A percentile compares a stretch with the other conserved stretches of the same genome.
Evolutionary conservation across 192 early-diverging fungal genomes (phyloP).

Genomic region (Rhizoclosmatium globosum): DNA sequence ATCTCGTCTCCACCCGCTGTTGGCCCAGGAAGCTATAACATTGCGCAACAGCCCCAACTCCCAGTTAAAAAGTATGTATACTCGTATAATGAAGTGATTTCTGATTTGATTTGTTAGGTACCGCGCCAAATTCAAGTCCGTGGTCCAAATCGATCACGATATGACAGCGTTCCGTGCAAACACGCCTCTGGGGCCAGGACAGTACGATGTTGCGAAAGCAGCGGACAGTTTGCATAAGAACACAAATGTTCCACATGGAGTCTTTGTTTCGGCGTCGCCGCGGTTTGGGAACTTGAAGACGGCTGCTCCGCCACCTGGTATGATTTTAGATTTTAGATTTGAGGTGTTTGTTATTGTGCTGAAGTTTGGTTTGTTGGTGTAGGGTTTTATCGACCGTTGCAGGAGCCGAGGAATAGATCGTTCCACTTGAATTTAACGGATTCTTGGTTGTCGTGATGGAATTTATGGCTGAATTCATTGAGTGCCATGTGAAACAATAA

Average conservation of each 20-base stretch:
- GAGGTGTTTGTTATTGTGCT: neutral
- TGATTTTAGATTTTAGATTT: neutral
- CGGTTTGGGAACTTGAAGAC: conserved; percentile 38
- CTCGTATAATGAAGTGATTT: neutral
- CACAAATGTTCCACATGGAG: conserved; percentile 18
- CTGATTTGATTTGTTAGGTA: conserved; percentile 5
- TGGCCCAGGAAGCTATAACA: conserved; percentile 45
- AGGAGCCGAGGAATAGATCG: conserved; percentile 31
- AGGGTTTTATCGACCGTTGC: conserved; percentile 53
- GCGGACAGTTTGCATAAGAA: conserved; percentile 36
- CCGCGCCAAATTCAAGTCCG: conserved; percentile 44
- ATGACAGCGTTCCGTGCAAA: conserved; percentile 17
- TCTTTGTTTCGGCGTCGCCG: conserved; percentile 45
- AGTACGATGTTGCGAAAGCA: conserved; percentile 51
- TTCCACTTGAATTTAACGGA: conserved; percentile 52
- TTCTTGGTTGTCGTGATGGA: conserved; percentile 44
- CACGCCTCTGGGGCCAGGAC: conserved; percentile 49
- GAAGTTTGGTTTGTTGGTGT: neutral
- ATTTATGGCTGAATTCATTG: no score
- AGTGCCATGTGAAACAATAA: no score
- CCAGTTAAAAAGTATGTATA: conserved; percentile 28
- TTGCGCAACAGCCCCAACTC: neutral
- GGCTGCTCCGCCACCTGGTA: conserved; percentile 44
- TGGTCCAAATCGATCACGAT: conserved; percentile 36
- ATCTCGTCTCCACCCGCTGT: conserved; percentile 14